phyloP scores from a whole-genome alignment of 768 basidiomycete species.

The Agrocybe pediades region DNA sequence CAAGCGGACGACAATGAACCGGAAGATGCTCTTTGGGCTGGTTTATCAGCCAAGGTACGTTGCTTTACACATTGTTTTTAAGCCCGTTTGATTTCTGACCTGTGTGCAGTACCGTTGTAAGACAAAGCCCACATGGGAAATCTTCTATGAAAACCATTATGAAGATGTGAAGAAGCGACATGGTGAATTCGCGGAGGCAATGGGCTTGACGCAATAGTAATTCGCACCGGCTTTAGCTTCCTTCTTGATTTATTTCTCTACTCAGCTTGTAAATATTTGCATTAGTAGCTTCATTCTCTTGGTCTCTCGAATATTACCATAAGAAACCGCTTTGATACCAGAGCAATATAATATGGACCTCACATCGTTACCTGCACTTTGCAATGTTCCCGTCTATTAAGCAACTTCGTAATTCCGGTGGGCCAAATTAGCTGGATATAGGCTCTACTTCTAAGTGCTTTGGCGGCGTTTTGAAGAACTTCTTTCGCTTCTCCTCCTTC shows the following conservation, averaged over 20 bases:
- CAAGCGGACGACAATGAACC: conserved; percentile 45
- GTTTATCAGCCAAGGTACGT: conserved; percentile 48
- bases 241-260: neutral
- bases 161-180: conserved; percentile 44
- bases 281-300: too few species aligned
- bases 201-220: neutral
- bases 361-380: conserved; percentile 2
- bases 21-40: conserved; percentile 46
- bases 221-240: neutral
- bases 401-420: conserved; percentile 11
- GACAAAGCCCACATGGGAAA: conserved; percentile 47
- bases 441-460: conserved; percentile 35
- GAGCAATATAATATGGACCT: neutral
- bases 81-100: neutral
- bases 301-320: too few species aligned
- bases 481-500: conserved; percentile 71
- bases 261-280: too few species aligned
- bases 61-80: neutral
- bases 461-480: conserved; percentile 81
- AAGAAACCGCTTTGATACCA: neutral
- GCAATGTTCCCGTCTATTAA: conserved; percentile 6
- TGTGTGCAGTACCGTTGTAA: conserved; percentile 38
- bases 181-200: conserved; percentile 8
- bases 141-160: conserved; percentile 50
- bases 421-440: conserved; percentile 27